Evolutionary conservation across 345 rosid genomes (phyloP).

Genomic region (Leavenworthia alabamica): DNA sequence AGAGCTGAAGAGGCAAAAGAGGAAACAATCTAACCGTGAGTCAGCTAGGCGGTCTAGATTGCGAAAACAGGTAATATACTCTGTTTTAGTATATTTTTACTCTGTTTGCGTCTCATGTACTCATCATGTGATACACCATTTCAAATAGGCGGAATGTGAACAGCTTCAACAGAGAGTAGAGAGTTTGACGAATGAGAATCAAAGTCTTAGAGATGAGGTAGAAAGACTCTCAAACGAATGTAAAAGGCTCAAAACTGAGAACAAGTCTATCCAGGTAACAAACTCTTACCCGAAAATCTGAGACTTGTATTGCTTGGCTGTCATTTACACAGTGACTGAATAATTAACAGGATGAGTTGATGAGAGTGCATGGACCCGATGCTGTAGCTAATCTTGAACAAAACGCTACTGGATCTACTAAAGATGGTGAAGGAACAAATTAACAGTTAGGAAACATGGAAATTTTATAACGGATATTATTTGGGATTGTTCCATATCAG

Average conservation of each 20-base stretch:
- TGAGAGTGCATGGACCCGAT: constrained; percentile 62
- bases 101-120: constrained; percentile 1
- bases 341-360: constrained; percentile 64
- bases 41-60: constrained; percentile 95
- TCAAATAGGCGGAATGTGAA: constrained; percentile 76
- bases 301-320: not conserved
- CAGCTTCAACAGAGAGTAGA: constrained; percentile 82
- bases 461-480: constrained; percentile 1
- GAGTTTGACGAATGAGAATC: constrained; percentile 53
- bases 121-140: not conserved
- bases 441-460: constrained; percentile 23
- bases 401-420: constrained; percentile 33
- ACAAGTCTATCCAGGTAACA: constrained; percentile 66
- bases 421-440: constrained; percentile 36
- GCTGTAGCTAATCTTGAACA: constrained; percentile 61
- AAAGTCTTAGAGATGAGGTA: constrained; percentile 63
- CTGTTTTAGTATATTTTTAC: not conserved
- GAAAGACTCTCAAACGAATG: constrained; percentile 79
- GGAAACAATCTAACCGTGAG: constrained; percentile 97
- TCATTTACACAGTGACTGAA: not conserved
- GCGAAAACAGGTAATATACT: constrained; percentile 73
- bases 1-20: constrained; percentile 83
- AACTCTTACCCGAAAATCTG: not conserved
- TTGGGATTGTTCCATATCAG: constrained; percentile 13
- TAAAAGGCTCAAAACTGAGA: constrained; percentile 78